These are phyloP conservation scores for Xylaria sp. DNA, from an alignment of 2,329 filamentous ascomycete genomes.

Conservation along the genomic window DNA sequence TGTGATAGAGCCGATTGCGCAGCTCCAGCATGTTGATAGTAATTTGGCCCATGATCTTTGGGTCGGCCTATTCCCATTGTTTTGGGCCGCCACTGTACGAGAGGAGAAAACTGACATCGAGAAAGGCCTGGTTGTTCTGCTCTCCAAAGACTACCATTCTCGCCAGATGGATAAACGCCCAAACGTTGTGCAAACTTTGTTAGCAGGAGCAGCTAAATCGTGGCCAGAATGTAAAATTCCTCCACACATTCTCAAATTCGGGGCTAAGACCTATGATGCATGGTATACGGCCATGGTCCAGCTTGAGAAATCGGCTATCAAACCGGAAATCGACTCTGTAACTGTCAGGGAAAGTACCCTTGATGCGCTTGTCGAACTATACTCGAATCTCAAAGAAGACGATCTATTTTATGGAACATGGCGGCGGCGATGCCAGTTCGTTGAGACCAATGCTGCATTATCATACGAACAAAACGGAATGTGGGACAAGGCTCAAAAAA, in stretches of 20 bases:
- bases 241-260: constrained; percentile 94
- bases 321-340: constrained; percentile 84
- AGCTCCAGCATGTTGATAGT: constrained; percentile 90
- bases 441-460: constrained; percentile 95
- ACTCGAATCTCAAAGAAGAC: constrained; percentile 90
- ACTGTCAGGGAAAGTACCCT: constrained; percentile 92
- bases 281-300: constrained; percentile 97
- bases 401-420: constrained; percentile 98
- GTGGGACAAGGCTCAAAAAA: constrained; percentile 98
- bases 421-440: constrained; percentile 93
- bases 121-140: constrained; percentile 86
- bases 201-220: constrained; percentile 87
- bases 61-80: constrained; percentile 90
- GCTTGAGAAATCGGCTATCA: constrained; percentile 88
- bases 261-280: constrained; percentile 91
- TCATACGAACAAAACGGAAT: constrained; percentile 99
- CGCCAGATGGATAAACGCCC: constrained; percentile 94
- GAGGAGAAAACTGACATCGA: constrained; percentile 93
- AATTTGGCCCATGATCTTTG: constrained; percentile 89
- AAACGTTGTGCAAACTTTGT: constrained; percentile 92
- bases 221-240: constrained; percentile 92
- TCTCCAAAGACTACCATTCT: constrained; percentile 96
- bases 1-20: constrained; percentile 86
- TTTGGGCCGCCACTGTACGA: constrained; percentile 87
- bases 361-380: constrained; percentile 94